A percentile compares a stretch with the other conserved stretches of the same genome.
Conservation (phyloP, 2,329 filamentous ascomycete species). For the Sporothrix brasiliensis region DNA sequence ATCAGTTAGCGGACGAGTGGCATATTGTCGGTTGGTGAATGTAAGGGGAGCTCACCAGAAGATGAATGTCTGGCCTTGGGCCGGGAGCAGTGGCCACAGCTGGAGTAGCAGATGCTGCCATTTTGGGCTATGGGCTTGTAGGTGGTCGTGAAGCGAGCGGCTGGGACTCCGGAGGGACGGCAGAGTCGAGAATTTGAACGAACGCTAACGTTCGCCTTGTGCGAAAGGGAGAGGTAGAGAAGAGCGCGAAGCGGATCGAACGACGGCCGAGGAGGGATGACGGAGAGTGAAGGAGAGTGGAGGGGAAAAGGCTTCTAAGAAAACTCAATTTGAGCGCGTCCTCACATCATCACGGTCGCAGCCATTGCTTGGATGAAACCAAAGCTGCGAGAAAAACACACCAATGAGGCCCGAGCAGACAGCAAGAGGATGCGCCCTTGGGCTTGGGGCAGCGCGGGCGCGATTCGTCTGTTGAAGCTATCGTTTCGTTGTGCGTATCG, state of each 20-base stretch:
- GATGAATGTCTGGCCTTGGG: slow-evolving; percentile 31
- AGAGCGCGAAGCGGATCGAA: neutral
- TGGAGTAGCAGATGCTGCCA: slow-evolving; percentile 4
- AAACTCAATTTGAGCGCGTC: slow-evolving; percentile 29
- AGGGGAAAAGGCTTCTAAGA: slow-evolving; percentile 14
- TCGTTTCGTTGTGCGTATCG: neutral
- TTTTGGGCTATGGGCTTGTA: neutral
- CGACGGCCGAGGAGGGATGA: neutral
- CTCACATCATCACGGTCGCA: slow-evolving; percentile 34
- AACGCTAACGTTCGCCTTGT: slow-evolving; percentile 5
- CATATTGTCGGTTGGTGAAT: no score
- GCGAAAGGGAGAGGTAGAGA: slow-evolving; percentile 13
- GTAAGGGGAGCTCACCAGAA: slow-evolving; percentile 28
- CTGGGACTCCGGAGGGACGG: slow-evolving; percentile 24
- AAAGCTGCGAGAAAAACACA: slow-evolving; percentile 21
- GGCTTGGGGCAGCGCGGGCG: neutral
- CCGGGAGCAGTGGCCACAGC: slow-evolving; percentile 17
- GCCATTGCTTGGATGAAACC: slow-evolving; percentile 34
- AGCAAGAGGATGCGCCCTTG: neutral
- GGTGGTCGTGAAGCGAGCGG: slow-evolving; percentile 13
- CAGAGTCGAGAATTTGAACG: slow-evolving; percentile 23
- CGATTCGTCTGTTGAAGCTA: neutral
- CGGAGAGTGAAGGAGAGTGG: neutral
- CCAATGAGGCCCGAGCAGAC: neutral
- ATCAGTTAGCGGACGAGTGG: slow-evolving; percentile 37